Base-by-base conservation (phyloP, 2,329 filamentous ascomycete species). In the Acephala macrosclerotiorum region DNA sequence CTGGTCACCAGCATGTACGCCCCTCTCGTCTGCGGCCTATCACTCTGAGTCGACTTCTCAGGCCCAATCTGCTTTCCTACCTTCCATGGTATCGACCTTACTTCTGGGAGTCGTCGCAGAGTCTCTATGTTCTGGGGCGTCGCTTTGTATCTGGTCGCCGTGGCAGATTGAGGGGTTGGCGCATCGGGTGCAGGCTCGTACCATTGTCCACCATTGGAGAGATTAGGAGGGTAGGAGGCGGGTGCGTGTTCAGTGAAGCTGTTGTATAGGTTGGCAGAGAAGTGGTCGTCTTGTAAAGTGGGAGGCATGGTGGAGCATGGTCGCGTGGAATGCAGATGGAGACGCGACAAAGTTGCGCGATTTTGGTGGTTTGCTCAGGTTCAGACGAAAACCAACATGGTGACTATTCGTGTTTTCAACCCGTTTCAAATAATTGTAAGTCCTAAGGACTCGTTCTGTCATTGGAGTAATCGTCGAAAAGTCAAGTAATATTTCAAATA, bases 61-160 rank as follows among this genome's bases (percentile, higher is more conserved):
- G 60, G 40, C 1, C 68, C 61, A 3, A 72, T 25, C 45, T 72
- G 68, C 53, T 68, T 70, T n/a, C 71, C 70, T 16, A 40, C 14
- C 18, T 61, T 63, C 71, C 71, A 74, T 38, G 72, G 72, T 53
- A 73, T 72, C 2, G 64, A 20, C 42, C 72, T 61, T 5, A 74
- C 22, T 35, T 71, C 67, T 36, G 72, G 72, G 4, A 73, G 65
- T 18, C 64, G 66, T 4, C 63, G 56, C 18, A 73, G 60, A 7
- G 51, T 58, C 8, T 65, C 66, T 4, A 73, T 20, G 25, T 53
- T n/a, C n/a, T 53, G 61, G 9, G 60, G 61, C 35, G 71, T 67
- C 8, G 49, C 25, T 29, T 33, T 53, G 22, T 3, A 11, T 59
- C 40, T 18, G 14, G 20, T 42, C 18, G 38, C 38, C 14, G n/a